Evolutionary conservation across 352 stramenopile species (phyloP).

Genomic region (Pseudoperonospora humuli): DNA sequence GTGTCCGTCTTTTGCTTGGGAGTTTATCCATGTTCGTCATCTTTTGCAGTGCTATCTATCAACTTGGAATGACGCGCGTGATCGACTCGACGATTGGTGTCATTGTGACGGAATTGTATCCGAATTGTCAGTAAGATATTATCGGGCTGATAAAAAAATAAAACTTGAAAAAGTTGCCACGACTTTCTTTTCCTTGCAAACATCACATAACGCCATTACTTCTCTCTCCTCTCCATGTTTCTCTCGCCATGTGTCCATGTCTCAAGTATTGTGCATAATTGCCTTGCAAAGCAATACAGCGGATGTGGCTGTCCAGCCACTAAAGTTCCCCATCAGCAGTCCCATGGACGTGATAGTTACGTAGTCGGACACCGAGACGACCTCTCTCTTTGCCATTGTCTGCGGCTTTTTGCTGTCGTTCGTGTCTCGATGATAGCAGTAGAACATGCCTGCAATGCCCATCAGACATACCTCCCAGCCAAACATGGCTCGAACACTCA

Average conservation of each 20-base stretch:
- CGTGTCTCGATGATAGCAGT: conserved; percentile 28
- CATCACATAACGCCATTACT: no score
- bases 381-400: conserved; percentile 26
- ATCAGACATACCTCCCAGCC: conserved; percentile 44
- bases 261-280: conserved; percentile 35
- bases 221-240: background rate
- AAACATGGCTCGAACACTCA: conserved; percentile 27
- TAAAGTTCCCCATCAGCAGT: conserved; percentile 48
- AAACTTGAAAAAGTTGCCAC: no score
- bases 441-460: conserved; percentile 50
- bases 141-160: no score
- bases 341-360: conserved; percentile 52
- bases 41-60: no score
- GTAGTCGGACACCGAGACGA: conserved; percentile 68
- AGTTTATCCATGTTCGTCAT: no score
- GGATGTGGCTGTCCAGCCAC: conserved; percentile 49
- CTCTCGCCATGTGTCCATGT: background rate
- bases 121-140: no score
- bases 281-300: conserved; percentile 47
- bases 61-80: no score
- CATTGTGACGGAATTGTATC: no score
- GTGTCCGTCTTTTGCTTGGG: no score
- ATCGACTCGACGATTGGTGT: no score
- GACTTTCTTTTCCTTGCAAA: no score
- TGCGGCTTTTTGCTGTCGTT: conserved; percentile 10